Base-by-base conservation (phyloP, 176 grass and related monocot genomes). In the Eremochloa ophiuroides region DNA sequence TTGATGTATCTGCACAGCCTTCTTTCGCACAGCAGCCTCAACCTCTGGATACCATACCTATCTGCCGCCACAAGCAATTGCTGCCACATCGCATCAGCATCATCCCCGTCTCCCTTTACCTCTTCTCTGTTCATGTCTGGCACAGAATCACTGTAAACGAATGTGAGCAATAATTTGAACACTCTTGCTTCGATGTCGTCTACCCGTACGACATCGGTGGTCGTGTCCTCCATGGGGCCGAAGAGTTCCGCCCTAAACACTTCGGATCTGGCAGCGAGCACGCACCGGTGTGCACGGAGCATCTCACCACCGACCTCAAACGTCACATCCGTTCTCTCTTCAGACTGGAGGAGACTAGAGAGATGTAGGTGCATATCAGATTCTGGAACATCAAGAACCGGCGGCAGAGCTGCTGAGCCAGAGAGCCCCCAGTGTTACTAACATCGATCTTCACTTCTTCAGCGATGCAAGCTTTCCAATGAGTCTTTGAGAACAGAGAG, bases 181-280 rank as follows among this genome's bases (percentile, higher is more conserved):
- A 89, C 82, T 58, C 61, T 29, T 60, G 74, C 46, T 37, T 79
- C 64, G 38, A 85, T 81, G 69, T 71, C 76, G n/a, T 85, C 44
- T 58, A 88, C 82, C 26, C 62, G 63, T 72, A 91, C 84, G 75
- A 58, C 34, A 17, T 62, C 31, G 4, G 38, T 20, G 41, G 75
- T 60, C 43, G 38, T 50, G 26, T 58, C n/a, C n/a, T n/a, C 47
- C 89, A 77, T 87, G 14, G n/a, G 42, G 20, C 89, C 76, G 4
- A 69, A 74, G 26, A 90, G 68, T 23, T 80, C 69, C 8, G 60
- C 84, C 80, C 53, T 87, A 38, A 84, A 91, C 18, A 91, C 85
- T 0, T 64, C 31, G 1, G 89, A 91, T 47, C 89, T 61, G 10
- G 85, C 89, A 22, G 86, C 86, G 6, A 91, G 73, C 73, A 91